Evolutionary conservation across 257 asterid species (phyloP).

Genomic region (Ligustrum vulgare): DNA sequence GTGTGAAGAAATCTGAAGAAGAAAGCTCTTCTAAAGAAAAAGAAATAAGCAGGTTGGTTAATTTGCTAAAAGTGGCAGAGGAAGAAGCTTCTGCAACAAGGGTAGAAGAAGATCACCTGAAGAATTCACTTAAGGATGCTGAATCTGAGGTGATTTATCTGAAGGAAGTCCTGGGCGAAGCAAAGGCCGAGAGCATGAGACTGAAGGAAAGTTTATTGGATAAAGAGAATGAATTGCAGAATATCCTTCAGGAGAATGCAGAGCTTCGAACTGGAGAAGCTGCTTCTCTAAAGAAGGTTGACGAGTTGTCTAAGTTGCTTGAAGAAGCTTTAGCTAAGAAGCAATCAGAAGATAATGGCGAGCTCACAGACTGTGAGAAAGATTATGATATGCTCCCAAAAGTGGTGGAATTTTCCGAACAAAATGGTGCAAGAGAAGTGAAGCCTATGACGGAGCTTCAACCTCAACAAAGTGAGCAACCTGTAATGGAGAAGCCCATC

Average conservation of each 20-base stretch:
- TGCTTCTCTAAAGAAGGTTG: conserved; percentile 50
- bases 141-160: conserved; percentile 72
- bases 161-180: conserved; percentile 75
- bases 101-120: conserved; percentile 62
- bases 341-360: conserved; percentile 53
- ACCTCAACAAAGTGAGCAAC: conserved; percentile 35
- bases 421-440: conserved; percentile 64
- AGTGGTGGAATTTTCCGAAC: conserved; percentile 88
- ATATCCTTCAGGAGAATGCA: conserved; percentile 62
- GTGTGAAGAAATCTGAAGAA: conserved; percentile 57
- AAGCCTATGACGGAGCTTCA: conserved; percentile 43
- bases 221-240: conserved; percentile 71
- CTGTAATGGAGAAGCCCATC: conserved; percentile 25
- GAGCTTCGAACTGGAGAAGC: conserved; percentile 64
- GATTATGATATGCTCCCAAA: conserved; percentile 84
- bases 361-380: conserved; percentile 72
- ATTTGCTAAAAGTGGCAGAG: conserved; percentile 56
- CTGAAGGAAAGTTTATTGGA: conserved; percentile 74
- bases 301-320: conserved; percentile 66
- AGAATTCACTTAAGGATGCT: conserved; percentile 50
- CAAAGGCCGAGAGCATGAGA: conserved; percentile 82
- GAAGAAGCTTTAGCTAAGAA: conserved; percentile 67
- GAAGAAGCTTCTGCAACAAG: conserved; percentile 54
- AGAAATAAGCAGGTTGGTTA: conserved; percentile 59
- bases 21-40: conserved; percentile 55